phyloP scores from a whole-genome alignment of 495 filamentous ascomycete species.

The Aspergillus coremiiformis region DNA sequence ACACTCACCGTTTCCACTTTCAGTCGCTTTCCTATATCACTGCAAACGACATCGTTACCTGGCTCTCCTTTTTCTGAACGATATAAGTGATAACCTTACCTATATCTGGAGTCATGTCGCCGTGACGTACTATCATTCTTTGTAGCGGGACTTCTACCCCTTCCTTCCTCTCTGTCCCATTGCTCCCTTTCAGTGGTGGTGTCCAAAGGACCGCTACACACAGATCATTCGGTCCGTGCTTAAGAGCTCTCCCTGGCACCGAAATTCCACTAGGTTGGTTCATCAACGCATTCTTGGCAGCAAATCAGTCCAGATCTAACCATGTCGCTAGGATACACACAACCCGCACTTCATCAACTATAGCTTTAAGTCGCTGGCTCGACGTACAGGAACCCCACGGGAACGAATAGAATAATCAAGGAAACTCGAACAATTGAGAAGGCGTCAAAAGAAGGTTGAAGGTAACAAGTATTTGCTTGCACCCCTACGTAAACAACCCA shows the following conservation, averaged over 20 bases:
- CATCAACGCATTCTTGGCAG: not conserved
- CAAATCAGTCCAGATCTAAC: constrained; percentile 9
- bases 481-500: constrained; percentile 11
- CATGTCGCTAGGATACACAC: constrained; percentile 8
- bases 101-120: constrained; percentile 16
- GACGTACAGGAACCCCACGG: constrained; percentile 1
- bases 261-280: constrained; percentile 10
- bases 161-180: constrained; percentile 13
- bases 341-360: not conserved
- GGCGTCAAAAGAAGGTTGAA: constrained; percentile 7
- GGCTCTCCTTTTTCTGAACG: constrained; percentile 1
- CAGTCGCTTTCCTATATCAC: constrained; percentile 13
- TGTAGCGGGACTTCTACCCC: constrained; percentile 20
- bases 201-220: constrained; percentile 1
- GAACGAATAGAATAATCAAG: not conserved
- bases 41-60: too few species aligned
- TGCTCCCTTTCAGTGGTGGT: constrained; percentile 5
- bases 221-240: constrained; percentile 9
- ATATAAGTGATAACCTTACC: constrained; percentile 1
- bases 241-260: constrained; percentile 5
- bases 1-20: constrained; percentile 5
- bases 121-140: constrained; percentile 28
- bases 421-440: not conserved
- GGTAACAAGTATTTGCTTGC: not conserved
- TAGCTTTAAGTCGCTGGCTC: not conserved